Evolutionary conservation across 2,329 filamentous ascomycete genomes (phyloP), one percentile per base, ranked within the genome.

Genomic region (Cordyceps tenuipes): DNA sequence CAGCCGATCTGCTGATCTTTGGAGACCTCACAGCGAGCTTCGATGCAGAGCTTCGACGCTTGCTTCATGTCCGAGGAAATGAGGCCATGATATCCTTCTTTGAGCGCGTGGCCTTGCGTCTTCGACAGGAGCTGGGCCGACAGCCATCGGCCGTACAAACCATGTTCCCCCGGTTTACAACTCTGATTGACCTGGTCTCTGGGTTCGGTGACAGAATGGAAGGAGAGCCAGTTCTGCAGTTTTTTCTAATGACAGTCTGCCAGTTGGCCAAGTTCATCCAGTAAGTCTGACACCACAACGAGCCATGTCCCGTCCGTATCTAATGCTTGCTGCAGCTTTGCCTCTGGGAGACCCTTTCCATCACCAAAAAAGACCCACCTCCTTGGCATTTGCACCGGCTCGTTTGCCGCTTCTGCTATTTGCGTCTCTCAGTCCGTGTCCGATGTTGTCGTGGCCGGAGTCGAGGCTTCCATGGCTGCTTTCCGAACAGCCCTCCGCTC

Each of bases 111-210:
- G 63, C 64, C 13, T 64, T 63, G 9, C 60, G 50, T 13, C 61
- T 69, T 5, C 61, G 67, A 36, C 59, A 63, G 41, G 65, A 69
- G 19, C 61, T 69, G 3, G 67, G 66, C 5, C 31, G 53, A 5
- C 60, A 66, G 13, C 48, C 63, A 8, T 60, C 61, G 1, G 39
- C 59, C 3, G 47, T 62, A 3, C 66, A 68, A 43, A 51, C 51
- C 2, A 34, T 68, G 19, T 69, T 69, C 48, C 67, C 68, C 49
- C 64, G 62, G 3, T 69, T 69, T 49, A 68, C 67, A 1, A 68
- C 67, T 1, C 65, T 69, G 6, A 64, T 68, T 21, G 68, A 69
- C 17, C 56, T 69, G 50, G 31, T 52, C 19, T 34, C 50, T 23
- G 50, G 4, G 61, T 57, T 63, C 3, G 63, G 62, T 8, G 63